Evolutionary conservation across 768 basidiomycete genomes (phyloP), one percentile per base, ranked within the genome.

Genomic region (Collybia sp.): DNA sequence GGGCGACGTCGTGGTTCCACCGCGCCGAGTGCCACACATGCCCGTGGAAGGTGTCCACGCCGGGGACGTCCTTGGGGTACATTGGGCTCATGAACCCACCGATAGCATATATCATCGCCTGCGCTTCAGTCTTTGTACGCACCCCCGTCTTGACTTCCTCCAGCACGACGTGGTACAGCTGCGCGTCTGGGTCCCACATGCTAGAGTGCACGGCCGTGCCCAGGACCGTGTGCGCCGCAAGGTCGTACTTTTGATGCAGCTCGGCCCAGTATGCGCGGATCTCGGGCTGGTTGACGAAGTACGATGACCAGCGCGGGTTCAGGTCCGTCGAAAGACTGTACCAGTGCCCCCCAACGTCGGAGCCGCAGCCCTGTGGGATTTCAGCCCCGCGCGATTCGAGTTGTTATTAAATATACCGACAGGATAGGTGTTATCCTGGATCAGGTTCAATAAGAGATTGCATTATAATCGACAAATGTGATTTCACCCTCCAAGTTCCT

Each of bases 401-500:
- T 16, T 12, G 36, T 35, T 17, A n/a, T 16, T n/a, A 38, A 35
- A 32, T 40, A 12, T 18, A 50, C 67, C 40, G 45, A 78, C 77
- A 17, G 76, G 77, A 46, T 80, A 78, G 25, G 76, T 79, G 42
- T 77, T 79, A 48, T 76, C 75, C 78, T 80, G 47, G 17, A 33
- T 19, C 6, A 31, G 20, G 42, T 12, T 10, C 25, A 20, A 32
- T 39, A 19, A 36, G n/a, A 17, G 33, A 35, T 43, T 33, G 40
- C 18, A 44, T 30, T 30, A 45, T n/a, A 5, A 15, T 17, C 33
- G 31, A 18, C 35, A 20, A 18, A 45, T n/a, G 38, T 32, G 18
- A 12, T 65, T 73, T 42, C 49, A 80, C 79, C 60, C 75, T 70
- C 78, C 78, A 79, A 39, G 78, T 80, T 43, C 78, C 79, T 40